Percentiles rank a stretch among this genome's conserved stretches.
Evolutionary conservation across 2,329 filamentous ascomycete species (phyloP).

Genomic region (Rhynchosporium graminicola): DNA sequence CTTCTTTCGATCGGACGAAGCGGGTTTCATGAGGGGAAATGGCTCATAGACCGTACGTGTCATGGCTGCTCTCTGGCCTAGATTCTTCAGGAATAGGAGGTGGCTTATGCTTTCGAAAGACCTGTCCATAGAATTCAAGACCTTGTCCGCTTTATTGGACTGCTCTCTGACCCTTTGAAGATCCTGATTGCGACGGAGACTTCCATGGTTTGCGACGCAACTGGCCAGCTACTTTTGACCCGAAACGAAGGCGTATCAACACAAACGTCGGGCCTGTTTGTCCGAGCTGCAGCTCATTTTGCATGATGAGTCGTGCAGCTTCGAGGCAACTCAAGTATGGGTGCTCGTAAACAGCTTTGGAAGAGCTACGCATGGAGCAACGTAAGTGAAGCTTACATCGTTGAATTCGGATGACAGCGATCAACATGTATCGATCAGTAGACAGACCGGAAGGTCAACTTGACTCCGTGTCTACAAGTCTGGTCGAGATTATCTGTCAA

Average conservation of each 20-base stretch:
- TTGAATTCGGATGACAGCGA: constrained; percentile 40
- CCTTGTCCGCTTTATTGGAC: background rate
- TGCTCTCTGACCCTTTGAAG: background rate
- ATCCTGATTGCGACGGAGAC: background rate
- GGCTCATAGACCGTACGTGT: background rate
- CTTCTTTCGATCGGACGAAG: background rate
- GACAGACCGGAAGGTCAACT: constrained; percentile 30
- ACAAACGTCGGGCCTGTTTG: constrained; percentile 27
- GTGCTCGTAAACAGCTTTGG: constrained; percentile 34
- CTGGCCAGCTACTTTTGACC: background rate
- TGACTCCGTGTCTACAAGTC: constrained; percentile 27
- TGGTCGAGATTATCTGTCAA: constrained; percentile 3
- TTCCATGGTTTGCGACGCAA: background rate
- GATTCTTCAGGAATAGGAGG: background rate
- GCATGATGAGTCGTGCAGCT: constrained; percentile 40
- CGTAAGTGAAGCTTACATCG: constrained; percentile 44
- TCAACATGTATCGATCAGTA: constrained; percentile 42
- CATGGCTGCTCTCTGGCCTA: background rate
- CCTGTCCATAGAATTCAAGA: background rate
- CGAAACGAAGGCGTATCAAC: constrained; percentile 13
- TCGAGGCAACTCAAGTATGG: constrained; percentile 41
- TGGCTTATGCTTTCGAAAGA: background rate
- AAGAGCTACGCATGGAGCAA: constrained; percentile 36
- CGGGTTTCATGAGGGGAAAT: background rate
- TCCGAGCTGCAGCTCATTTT: constrained; percentile 33